Percentiles rank a stretch among this genome's conserved stretches.
Conservation (phyloP, 805 yeast genomes). For the Candida sakaeoensis region DNA sequence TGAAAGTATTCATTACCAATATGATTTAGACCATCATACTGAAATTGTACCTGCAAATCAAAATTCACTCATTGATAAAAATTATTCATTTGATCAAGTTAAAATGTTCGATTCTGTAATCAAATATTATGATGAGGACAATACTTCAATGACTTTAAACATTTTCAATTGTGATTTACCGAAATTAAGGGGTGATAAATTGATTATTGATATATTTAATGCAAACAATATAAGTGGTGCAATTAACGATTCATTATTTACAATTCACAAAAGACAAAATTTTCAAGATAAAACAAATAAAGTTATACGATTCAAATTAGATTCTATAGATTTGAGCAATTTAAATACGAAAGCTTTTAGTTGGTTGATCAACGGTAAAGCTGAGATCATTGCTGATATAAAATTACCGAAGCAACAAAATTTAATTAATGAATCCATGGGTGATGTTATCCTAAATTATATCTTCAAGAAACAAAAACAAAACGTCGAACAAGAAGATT, state of each 20-base stretch:
- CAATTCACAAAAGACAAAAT: constrained; percentile 69
- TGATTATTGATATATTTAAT: constrained; percentile 63
- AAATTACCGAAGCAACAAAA: constrained; percentile 51
- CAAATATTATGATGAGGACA: constrained; percentile 29
- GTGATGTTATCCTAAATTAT: constrained; percentile 23
- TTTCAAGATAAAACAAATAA: constrained; percentile 23
- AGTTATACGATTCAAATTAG: constrained; percentile 36
- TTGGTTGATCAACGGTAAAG: constrained; percentile 71
- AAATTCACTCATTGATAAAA: constrained; percentile 22
- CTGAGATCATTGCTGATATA: constrained; percentile 68
- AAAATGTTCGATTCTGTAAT: constrained; percentile 52
- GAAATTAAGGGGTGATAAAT: constrained; percentile 52
- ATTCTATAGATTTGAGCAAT: constrained; percentile 37
- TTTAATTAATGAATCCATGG: constrained; percentile 19
- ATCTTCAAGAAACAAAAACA: constrained; percentile 13
- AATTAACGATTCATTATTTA: constrained; percentile 69
- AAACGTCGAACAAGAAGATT: constrained; percentile 14
- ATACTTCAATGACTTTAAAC: constrained; percentile 43
- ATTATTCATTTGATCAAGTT: constrained; percentile 33
- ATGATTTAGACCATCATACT: constrained; percentile 27
- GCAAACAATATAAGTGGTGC: constrained; percentile 73
- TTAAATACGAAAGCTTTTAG: constrained; percentile 40
- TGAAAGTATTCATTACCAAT: constrained; percentile 29
- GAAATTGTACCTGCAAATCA: background rate
- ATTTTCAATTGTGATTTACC: constrained; percentile 67